Conservation (phyloP, 2,329 filamentous ascomycete species). For the Phialophora verrucosa region DNA sequence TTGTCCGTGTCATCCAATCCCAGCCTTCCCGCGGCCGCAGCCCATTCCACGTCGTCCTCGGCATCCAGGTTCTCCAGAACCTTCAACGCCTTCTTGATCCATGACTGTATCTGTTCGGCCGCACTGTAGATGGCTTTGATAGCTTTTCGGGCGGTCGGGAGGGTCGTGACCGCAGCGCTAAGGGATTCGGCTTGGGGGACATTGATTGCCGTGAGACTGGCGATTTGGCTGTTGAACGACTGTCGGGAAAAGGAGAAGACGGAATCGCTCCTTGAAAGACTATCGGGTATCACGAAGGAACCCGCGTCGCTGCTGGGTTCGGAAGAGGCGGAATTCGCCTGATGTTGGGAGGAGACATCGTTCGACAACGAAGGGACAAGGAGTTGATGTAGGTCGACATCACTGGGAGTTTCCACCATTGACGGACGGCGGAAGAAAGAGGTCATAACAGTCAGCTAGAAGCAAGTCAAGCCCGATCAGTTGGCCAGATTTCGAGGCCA, state of each 20-base stretch:
- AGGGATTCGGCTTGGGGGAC: constrained; percentile 84
- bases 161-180: constrained; percentile 80
- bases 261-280: constrained; percentile 72
- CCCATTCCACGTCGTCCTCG: constrained; percentile 98
- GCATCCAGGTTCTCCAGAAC: constrained; percentile 88
- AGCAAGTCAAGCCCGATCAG: constrained; percentile 18
- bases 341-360: constrained; percentile 32
- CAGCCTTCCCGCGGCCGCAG: constrained; percentile 75
- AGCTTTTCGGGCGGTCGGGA: constrained; percentile 83
- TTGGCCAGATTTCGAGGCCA: constrained; percentile 16
- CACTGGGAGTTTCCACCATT: constrained; percentile 40
- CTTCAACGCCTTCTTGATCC: constrained; percentile 90
- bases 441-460: constrained; percentile 33
- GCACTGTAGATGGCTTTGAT: constrained; percentile 82
- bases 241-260: constrained; percentile 92
- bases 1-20: constrained; percentile 63
- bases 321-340: constrained; percentile 35
- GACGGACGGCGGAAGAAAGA: constrained; percentile 36
- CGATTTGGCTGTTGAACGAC: constrained; percentile 91
- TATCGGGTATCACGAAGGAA: constrained; percentile 52
- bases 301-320: constrained; percentile 42
- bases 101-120: constrained; percentile 88
- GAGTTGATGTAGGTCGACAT: constrained; percentile 40
- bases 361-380: constrained; percentile 37
- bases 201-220: constrained; percentile 87